A percentile compares a stretch with the other conserved stretches of the same genome.
These are phyloP conservation scores for Dipodascus albidus DNA, from an alignment of 805 yeast species.

Conservation along the genomic window DNA sequence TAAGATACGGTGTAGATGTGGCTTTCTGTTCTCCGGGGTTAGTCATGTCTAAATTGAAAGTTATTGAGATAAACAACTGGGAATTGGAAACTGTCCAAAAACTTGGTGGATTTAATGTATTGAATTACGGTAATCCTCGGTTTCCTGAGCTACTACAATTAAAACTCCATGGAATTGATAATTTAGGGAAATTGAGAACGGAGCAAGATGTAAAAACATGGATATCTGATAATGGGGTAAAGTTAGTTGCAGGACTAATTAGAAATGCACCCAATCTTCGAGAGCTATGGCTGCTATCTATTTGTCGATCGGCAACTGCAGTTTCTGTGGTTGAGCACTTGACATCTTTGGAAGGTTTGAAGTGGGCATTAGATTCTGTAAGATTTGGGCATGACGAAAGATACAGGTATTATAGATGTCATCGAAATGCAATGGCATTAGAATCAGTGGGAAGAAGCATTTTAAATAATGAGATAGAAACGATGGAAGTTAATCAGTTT, in stretches of 20 bases:
- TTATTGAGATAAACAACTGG: background rate
- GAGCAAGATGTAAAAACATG: background rate
- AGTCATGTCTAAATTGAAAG: background rate
- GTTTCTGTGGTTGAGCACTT: background rate
- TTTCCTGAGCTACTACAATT: background rate
- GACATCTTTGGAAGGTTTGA: background rate
- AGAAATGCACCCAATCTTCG: background rate
- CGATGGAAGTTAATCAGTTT: background rate
- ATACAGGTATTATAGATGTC: background rate
- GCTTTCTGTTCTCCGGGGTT: background rate
- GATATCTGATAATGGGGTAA: background rate
- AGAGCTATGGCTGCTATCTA: background rate
- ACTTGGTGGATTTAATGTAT: background rate
- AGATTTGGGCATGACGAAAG: background rate
- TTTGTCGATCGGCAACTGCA: background rate
- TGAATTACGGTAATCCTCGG: background rate
- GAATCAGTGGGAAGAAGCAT: no score
- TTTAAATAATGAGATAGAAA: no score
- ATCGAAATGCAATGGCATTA: no score
- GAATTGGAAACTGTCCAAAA: background rate
- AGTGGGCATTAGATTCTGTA: background rate
- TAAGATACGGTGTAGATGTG: background rate
- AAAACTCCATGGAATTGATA: background rate
- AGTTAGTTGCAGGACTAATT: background rate
- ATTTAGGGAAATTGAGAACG: background rate